phyloP scores from a whole-genome alignment of 345 rosid genomes.

The Euphorbia peplus region DNA sequence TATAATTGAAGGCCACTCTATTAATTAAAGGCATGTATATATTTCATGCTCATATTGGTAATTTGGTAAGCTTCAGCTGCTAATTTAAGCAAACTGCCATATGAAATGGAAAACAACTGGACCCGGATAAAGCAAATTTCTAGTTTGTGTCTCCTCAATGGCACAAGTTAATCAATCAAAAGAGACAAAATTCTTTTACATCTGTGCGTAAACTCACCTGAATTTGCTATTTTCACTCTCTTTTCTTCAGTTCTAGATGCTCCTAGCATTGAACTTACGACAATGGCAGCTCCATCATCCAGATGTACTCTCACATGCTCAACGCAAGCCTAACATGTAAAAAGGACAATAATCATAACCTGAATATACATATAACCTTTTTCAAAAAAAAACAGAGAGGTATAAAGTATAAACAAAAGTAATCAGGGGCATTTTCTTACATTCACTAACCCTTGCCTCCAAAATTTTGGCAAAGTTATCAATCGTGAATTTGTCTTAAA shows the following conservation, averaged over 20 bases:
- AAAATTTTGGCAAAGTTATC: not conserved
- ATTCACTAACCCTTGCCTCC: not conserved
- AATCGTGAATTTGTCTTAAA: not conserved
- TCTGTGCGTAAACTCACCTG: slow-evolving; percentile 40
- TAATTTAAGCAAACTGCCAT: not conserved
- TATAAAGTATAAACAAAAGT: not conserved
- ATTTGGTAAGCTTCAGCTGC: too few species aligned
- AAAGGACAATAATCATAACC: not conserved
- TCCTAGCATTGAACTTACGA: slow-evolving; percentile 72
- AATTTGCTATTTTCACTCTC: slow-evolving; percentile 56
- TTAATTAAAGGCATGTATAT: not conserved
- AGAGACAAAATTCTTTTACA: not conserved
- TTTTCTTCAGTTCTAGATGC: slow-evolving; percentile 68
- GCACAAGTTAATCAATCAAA: not conserved
- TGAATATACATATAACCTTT: not conserved
- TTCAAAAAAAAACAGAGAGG: not conserved
- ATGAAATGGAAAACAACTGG: not conserved
- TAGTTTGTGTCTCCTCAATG: not conserved
- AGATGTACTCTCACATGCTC: slow-evolving; percentile 58
- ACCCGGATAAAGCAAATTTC: not conserved
- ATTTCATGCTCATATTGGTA: not conserved
- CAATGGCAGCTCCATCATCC: slow-evolving; percentile 72
- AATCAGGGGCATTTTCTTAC: not conserved
- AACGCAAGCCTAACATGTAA: slow-evolving; percentile 27
- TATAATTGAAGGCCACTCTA: not conserved